A percentile compares a stretch with the other conserved stretches of the same genome.
These are phyloP conservation scores for Acanthamoeba lenticulata DNA, from an alignment of 208 protist genomes.

Conservation along the genomic window DNA sequence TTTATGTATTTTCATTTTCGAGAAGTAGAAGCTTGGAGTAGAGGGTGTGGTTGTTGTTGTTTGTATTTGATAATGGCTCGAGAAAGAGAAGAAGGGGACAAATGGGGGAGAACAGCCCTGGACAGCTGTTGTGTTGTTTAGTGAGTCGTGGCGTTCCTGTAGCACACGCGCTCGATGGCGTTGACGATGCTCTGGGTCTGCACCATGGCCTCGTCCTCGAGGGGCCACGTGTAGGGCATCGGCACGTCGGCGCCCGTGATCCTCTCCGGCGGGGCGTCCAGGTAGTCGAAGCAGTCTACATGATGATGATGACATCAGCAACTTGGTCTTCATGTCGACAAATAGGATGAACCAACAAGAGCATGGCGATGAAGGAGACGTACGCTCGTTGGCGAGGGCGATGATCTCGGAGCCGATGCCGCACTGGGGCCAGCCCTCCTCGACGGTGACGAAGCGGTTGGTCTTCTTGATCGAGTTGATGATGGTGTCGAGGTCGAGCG, in stretches of 20 bases:
- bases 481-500: constrained; percentile 95
- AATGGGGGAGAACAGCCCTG: too few relatives aligned
- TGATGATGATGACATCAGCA: not conserved
- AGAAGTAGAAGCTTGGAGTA: too few relatives aligned
- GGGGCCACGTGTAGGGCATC: constrained; percentile 96
- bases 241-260: constrained; percentile 97
- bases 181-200: constrained; percentile 81
- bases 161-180: constrained; percentile 75
- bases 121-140: not conserved
- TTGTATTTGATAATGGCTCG: too few relatives aligned
- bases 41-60: too few relatives aligned
- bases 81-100: not conserved
- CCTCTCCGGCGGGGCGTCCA: constrained; percentile 95
- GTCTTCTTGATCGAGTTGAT: constrained; percentile 97
- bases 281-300: constrained; percentile 95
- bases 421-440: constrained; percentile 95
- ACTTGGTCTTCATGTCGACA: not conserved
- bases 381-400: constrained; percentile 94
- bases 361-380: not conserved
- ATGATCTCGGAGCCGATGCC: constrained; percentile 96
- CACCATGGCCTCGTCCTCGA: constrained; percentile 90
- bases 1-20: too few relatives aligned
- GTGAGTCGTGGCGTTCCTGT: constrained; percentile 44
- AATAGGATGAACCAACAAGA: not conserved
- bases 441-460: constrained; percentile 92